phyloP scores from a whole-genome alignment of 495 filamentous ascomycete genomes.

The Aspergillus kassunensis region DNA sequence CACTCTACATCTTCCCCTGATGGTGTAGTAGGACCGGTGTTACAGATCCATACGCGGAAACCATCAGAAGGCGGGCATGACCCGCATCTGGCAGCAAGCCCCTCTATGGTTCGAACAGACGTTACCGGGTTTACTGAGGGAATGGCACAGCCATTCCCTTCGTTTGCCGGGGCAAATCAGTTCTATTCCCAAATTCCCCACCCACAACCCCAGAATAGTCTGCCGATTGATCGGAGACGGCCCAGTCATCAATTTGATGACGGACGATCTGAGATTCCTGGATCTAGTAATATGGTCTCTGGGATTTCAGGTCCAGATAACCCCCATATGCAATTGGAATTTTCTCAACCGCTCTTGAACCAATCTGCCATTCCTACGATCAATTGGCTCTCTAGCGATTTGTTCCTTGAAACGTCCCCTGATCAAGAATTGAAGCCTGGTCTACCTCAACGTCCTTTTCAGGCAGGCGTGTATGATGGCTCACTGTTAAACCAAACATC shows the following conservation, averaged over 20 bases:
- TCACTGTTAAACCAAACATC: conserved; percentile 16
- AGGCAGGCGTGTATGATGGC: conserved; percentile 12
- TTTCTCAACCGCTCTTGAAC: conserved; percentile 24
- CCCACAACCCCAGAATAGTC: conserved; percentile 3
- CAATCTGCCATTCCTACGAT: conserved; percentile 28
- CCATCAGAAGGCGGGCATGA: neutral
- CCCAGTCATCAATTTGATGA: conserved; percentile 10
- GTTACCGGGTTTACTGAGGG: conserved; percentile 4
- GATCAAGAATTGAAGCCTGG: conserved; percentile 1
- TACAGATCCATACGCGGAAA: neutral
- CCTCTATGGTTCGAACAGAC: conserved; percentile 13
- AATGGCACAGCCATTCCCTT: conserved; percentile 2
- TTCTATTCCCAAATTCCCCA: conserved; percentile 13
- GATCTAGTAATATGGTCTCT: conserved; percentile 11
- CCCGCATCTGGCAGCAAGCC: neutral
- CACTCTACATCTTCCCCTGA: conserved; percentile 11
- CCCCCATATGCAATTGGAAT: conserved; percentile 22
- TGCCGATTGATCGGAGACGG: conserved; percentile 8
- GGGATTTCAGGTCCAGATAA: conserved; percentile 21
- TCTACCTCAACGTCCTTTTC: conserved; percentile 17
- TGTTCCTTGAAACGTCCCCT: conserved; percentile 3
- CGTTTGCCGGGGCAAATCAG: conserved; percentile 13
- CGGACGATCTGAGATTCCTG: conserved; percentile 15
- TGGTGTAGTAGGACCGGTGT: neutral
- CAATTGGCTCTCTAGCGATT: conserved; percentile 32